Evolutionary conservation across 2,329 filamentous ascomycete genomes (phyloP), one percentile per base, ranked within the genome.

Genomic region (Rutstroemia sp.): DNA sequence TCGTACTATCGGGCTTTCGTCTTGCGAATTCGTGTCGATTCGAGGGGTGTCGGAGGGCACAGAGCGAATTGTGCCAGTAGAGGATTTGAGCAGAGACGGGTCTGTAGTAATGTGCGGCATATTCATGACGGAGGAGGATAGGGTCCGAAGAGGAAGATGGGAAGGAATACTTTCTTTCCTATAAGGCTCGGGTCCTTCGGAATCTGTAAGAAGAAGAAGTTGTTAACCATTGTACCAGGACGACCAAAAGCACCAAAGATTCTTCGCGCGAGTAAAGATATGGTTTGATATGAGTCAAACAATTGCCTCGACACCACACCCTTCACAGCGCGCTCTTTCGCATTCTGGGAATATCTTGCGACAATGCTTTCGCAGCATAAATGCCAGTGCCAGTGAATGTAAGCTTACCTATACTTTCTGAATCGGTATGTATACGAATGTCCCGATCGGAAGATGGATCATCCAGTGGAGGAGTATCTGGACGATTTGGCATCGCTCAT

Each of bases 41-140:
- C 21, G 25, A 48, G 57, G 49, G 23, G 60, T 51, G 40, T 66
- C 65, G 17, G 61, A 51, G 17, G 63, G 60, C n/a, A 69, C 67
- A 19, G 66, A 64, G 58, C 67, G 58, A 5, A 68, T 68, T 21
- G 64, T 64, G 23, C 60, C 61, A 17, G 59, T 61, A 14, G 60
- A 49, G 16, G 57, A 55, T 54, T 60, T 66, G 55, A 55, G 40
- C 23, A 57, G 36, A 17, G 56, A 54, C 45, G 45, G 51, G 19
- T 60, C 47, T 12, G 36, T 51, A 23, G 36, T 51, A 5, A 55
- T 27, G 16, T 55, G 60, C 58, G 61, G 44, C 46, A 60, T 54
- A 51, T 69, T 69, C 66, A 70, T 67, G 49, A 61, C 58, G 60
- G 59, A 64, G 17, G 56, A 51, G 38, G 53, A 55, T 16, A 55